Evolutionary conservation across 2,329 filamentous ascomycete genomes (phyloP), one percentile per base, ranked within the genome.

Genomic region (Chalara sp.): DNA sequence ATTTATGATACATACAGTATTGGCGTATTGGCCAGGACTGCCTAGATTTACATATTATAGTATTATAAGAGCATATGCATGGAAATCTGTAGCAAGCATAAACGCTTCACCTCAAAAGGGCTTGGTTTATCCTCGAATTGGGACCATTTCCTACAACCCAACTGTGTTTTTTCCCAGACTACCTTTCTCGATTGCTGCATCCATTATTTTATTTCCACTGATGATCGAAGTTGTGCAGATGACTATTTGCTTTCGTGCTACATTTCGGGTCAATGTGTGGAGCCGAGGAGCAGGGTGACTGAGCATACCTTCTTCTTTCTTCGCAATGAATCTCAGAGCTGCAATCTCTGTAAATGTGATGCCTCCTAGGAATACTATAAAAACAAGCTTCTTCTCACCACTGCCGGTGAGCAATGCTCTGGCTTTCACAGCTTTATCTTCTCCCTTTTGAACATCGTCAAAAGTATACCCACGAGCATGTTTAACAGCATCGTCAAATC

Each of bases 331-430:
- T 49, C 95, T 79, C 65, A 99, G 67, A 21, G 95, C 93, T 40
- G 95, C 90, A 66, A 99, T 92, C 70, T 99, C 93, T 0, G 93
- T 92, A 65, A 95, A 96, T 0, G 90, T 96, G 50, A 99, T 87
- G 2, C 93, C 95, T n/a, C 93, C 93, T 13, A 99, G 73, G 69
- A 97, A 97, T 60, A 97, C 95, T n/a, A 99, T 84, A 63, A 96
- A 88, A 1, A 95, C 86, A 0, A 87, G 92, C 73, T 96, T 95
- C 66, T 83, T 84, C 47, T 81, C 81, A 12, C 80, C 79, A 46
- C 75, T 82, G 0, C 90, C 89, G 44, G 89, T 88, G 39, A 99
- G 73, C 30, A 95, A 79, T 53, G 89, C 85, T 51, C 90, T 78
- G 12, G 92, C 92, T 62, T 92, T 91, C 32, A 92, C 83, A 1